Evolutionary conservation across 306 rosid genomes (phyloP).

Genomic region (Leucaena leucocephala): DNA sequence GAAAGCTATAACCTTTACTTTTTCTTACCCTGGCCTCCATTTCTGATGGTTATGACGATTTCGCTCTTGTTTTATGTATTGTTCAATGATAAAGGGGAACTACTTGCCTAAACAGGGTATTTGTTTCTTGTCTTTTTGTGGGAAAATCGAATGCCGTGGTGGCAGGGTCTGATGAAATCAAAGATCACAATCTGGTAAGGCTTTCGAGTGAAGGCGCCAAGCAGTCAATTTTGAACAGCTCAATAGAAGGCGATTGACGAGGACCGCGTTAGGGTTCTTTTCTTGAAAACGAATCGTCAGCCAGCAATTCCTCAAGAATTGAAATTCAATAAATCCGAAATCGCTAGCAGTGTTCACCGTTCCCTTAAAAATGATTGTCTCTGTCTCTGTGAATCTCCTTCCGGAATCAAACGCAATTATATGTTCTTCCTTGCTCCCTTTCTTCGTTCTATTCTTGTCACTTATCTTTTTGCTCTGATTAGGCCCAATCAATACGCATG

Average conservation of each 20-base stretch:
- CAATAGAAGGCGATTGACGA: slow-evolving; percentile 11
- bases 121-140: not conserved
- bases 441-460: not conserved
- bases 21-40: too few species aligned
- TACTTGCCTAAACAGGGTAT: not conserved
- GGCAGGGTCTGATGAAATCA: not conserved
- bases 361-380: slow-evolving; percentile 2
- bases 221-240: slow-evolving; percentile 21
- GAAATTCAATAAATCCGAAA: slow-evolving; percentile 18
- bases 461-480: slow-evolving; percentile 14
- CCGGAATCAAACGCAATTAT: not conserved
- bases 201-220: not conserved
- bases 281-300: not conserved
- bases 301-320: not conserved
- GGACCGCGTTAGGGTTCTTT: not conserved
- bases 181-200: not conserved
- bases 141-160: not conserved
- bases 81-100: not conserved
- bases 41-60: not conserved
- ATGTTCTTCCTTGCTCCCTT: not conserved
- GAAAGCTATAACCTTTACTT: not conserved
- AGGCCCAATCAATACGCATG: slow-evolving; percentile 1
- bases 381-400: not conserved
- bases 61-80: not conserved
- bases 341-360: not conserved